phyloP scores from a whole-genome alignment of 495 filamentous ascomycete genomes.

The Xanthoparmelia taractica region DNA sequence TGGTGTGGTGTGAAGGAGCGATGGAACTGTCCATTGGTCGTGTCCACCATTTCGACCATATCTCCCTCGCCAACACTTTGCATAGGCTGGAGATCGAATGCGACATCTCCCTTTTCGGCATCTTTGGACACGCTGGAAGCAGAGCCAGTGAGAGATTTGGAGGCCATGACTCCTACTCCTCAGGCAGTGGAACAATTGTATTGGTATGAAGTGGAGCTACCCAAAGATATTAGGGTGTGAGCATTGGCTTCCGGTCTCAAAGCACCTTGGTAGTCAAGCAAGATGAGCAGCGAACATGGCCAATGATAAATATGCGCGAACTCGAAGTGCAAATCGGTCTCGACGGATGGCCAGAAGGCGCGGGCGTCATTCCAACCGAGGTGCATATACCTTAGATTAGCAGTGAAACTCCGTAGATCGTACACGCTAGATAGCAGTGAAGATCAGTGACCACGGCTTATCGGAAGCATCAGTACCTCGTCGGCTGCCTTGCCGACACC shows the following conservation, averaged over 20 bases:
- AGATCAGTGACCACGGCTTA: not conserved
- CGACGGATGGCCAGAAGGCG: not conserved
- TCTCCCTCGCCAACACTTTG: constrained; percentile 13
- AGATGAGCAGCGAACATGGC: not conserved
- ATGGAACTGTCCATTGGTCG: constrained; percentile 24
- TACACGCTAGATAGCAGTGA: not conserved
- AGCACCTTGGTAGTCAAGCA: not conserved
- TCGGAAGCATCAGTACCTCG: too few relatives aligned
- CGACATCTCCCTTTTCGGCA: constrained; percentile 13
- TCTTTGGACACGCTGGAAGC: constrained; percentile 16
- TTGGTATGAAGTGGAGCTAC: not conserved
- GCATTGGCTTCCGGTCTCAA: not conserved
- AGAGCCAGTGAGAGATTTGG: not conserved
- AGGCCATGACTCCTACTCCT: not conserved
- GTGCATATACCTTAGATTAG: too few relatives aligned
- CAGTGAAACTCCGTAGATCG: too few relatives aligned
- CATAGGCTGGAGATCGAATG: constrained; percentile 13
- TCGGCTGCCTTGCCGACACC: not conserved
- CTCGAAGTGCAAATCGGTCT: not conserved
- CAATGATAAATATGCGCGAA: not conserved
- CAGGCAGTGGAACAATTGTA: not conserved
- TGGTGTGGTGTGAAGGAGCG: constrained; percentile 29
- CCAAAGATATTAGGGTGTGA: not conserved
- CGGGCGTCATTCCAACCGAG: not conserved
- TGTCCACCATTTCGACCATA: constrained; percentile 21